These are phyloP conservation scores for Ensete glaucum DNA, from an alignment of 176 grass and related monocot species.

Conservation along the genomic window DNA sequence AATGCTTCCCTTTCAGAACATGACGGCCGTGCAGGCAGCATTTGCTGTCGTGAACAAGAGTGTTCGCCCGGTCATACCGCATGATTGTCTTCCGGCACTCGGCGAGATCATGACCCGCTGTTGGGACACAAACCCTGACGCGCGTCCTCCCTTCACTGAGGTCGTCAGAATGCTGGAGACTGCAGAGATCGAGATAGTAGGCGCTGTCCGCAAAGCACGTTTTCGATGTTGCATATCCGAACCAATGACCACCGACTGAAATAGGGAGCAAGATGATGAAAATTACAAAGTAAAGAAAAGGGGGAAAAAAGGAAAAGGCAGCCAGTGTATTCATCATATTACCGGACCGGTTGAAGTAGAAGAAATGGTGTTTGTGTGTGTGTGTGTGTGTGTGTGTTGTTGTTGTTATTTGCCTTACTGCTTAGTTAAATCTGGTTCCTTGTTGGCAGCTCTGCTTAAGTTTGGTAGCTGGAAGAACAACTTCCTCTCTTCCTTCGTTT, in stretches of 20 bases:
- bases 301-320: neutral
- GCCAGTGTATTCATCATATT: neutral
- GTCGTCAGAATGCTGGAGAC: slow-evolving; percentile 54
- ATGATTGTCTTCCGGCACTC: slow-evolving; percentile 47
- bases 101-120: slow-evolving; percentile 56
- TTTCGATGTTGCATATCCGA: slow-evolving; percentile 63
- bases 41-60: slow-evolving; percentile 65
- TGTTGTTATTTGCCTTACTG: neutral
- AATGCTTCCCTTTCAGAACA: slow-evolving; percentile 62
- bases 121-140: slow-evolving; percentile 57
- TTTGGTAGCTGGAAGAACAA: too few species aligned
- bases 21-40: slow-evolving; percentile 73
- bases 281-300: too few species aligned
- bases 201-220: slow-evolving; percentile 51
- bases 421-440: neutral
- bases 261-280: neutral
- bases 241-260: slow-evolving; percentile 63
- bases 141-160: slow-evolving; percentile 49
- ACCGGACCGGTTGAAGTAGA: neutral
- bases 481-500: too few species aligned
- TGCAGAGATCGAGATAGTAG: slow-evolving; percentile 48
- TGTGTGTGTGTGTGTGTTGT: neutral
- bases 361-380: neutral
- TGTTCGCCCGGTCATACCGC: slow-evolving; percentile 37
- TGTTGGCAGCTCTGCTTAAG: neutral